Base-by-base conservation (phyloP, 345 rosid species). In the Gossypium thurberi region DNA sequence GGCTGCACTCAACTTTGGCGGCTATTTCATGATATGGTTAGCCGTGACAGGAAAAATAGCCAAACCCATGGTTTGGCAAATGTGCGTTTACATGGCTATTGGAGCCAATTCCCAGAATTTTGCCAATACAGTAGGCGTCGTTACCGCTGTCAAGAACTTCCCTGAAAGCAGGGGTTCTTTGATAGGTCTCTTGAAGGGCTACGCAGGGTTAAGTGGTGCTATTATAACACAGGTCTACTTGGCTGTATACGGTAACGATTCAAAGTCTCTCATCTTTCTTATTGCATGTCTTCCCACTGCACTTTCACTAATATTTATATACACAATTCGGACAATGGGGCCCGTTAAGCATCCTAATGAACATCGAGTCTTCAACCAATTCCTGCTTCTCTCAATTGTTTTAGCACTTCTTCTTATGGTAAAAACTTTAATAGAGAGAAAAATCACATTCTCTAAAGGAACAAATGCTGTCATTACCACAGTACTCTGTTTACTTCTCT, bases 51-150 rank as follows among this genome's bases (percentile, higher is more conserved):
- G 83, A 0, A 84, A 56, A 71, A 88, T 93, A 3, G 71, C 94
- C 58, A 88, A 55, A 59, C 98, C 95, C 9, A 72, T 61, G 59
- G 87, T 93, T 33, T 91, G 95, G 98, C 95, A 88, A 9, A 91
- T 93, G 98, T 91, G 95, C 63, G 48, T 84, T 23, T 93, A 88
- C 78, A 89, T 91, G 50, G 89, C 91, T 67, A 69, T 91, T 0
- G 97, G 95, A 40, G 97, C 98, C 1, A 93, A 93, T 68, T 91
- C 97, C 1, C 94, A 90, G 59, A 93, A 87, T 57, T 91, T 93
- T 59, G 95, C 97, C 47, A 91, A 88, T 51, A 91, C 97, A 43
- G 98, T 95, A 52, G 90, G 93, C 40, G 40, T 33, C 40, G 40
- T 33, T 33, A 33, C 40, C 40, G 40, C 40, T 33, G 40, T 33